Conservation (phyloP, 179 eudicot genomes). For the Monotropa hypopitys region DNA sequence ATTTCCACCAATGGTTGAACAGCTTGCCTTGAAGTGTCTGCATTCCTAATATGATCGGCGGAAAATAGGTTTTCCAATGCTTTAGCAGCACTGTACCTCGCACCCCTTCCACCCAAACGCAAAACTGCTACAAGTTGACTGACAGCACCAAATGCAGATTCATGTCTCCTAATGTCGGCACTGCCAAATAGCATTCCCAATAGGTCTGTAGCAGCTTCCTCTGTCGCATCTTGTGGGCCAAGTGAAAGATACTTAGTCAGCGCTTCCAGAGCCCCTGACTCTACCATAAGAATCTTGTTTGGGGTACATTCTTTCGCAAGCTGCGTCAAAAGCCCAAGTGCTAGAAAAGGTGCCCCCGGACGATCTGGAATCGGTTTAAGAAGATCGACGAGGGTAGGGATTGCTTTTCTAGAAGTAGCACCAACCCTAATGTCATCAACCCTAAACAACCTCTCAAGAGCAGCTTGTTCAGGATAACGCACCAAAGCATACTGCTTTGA, state of each 20-base stretch:
- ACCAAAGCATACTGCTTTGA: conserved; percentile 74
- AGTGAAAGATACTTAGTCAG: conserved; percentile 89
- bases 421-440: conserved; percentile 94
- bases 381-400: conserved; percentile 87
- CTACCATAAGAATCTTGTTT: conserved; percentile 88
- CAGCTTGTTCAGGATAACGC: conserved; percentile 83
- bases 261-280: conserved; percentile 93
- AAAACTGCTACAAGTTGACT: conserved; percentile 89
- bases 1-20: conserved; percentile 96
- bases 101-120: conserved; percentile 94
- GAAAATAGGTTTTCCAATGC: conserved; percentile 91
- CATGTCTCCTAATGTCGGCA: conserved; percentile 83
- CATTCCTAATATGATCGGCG: conserved; percentile 88
- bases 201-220: conserved; percentile 92
- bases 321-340: conserved; percentile 80
- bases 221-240: conserved; percentile 89
- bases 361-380: conserved; percentile 98
- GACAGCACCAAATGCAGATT: conserved; percentile 88
- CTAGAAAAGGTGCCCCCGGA: conserved; percentile 90
- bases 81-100: conserved; percentile 91
- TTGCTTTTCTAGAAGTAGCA: conserved; percentile 90
- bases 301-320: conserved; percentile 81
- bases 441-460: conserved; percentile 89
- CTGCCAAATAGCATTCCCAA: conserved; percentile 76
- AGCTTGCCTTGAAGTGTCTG: conserved; percentile 83